Base-by-base conservation (phyloP, 805 yeast species). In the Suhomyces vadensis region DNA sequence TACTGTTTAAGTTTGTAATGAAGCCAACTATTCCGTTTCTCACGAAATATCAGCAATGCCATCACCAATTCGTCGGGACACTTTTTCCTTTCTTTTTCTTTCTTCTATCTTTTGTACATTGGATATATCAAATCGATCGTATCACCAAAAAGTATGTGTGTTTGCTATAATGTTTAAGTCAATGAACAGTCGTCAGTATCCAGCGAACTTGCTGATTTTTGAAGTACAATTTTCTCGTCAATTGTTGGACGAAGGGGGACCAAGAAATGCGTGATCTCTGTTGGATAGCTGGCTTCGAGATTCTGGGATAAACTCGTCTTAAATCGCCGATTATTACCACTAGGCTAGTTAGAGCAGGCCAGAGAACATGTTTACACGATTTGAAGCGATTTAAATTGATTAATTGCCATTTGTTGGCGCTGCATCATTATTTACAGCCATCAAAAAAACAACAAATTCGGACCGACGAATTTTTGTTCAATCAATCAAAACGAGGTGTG, bases 101-200 rank as follows among this genome's bases (percentile, higher is more conserved):
- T 16, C 25, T 14, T n/a, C 35, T 20, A 27, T 25, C 35, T 35
- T 41, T 16, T 19, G 37, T 35, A 29, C 23, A 17, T 35, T 47
- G 42, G 33, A 37, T 27, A 26, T 37, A 37, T 26, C 41, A 37
- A 29, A 29, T 29, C 33, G 33, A 37, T 26, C 41, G 16, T 37
- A 37, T 37, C 41, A 37, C 41, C 41, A 37, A 37, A 33, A 23
- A 33, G 41, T 37, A 37, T 13, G 41, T 37, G 22, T 37, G 24
- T 11, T 10, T 37, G 20, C 4, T 13, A 14, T 14, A 1, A 5
- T 8, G 33, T 14, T 14, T 19, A 13, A 3, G 10, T 7, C 33
- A 29, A 13, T 26, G 33, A 29, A 29, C 8, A 29, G 4, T 16
- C 33, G 8, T 13, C 33, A 16, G 14, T 29, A 20, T 20, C 19